Base-by-base conservation (phyloP, 2,329 filamentous ascomycete species). In the Torrubiella hemipterigena region DNA sequence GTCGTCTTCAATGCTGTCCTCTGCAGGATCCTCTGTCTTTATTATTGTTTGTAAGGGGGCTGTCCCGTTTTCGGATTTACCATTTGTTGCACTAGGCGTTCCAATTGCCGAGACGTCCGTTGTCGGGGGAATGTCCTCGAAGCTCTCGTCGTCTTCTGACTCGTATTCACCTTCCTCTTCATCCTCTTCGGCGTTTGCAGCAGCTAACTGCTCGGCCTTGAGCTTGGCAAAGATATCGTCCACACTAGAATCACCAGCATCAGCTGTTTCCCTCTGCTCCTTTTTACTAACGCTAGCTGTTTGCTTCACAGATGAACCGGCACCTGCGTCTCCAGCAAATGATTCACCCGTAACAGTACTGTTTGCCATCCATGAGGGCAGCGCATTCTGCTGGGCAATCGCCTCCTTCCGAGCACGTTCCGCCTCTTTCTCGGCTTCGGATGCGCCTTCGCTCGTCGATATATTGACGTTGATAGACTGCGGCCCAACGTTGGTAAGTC, bases 381-480 rank as follows among this genome's bases (percentile, higher is more conserved):
- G 55, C 7, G 73, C 75, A 47, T 85, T 85, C 47, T 82, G 75
- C 42, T 65, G 61, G 2, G 75, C 72, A 39, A 77, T 63, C 51
- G 73, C 72, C 46, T 78, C 76, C 48, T 76, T 78, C 27, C 67
- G 65, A n/a, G 65, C 68, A 35, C 67, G 63, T 45, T 81, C 77
- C 20, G 72, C 73, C 21, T 70, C 69, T 48, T 71, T 70, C 44
- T 81, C 75, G 30, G 76, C 77, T 42, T 78, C 76, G 9, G 73
- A 72, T 6, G 69, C 75, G 10, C 78, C 76, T 29, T 74, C 70
- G 15, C 66, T 67, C 7, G 74, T 73, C 13, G 77, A 78, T 37
- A 85, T 78, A 35, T 70, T 77, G 36, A 84, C 73, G 12, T 72
- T 69, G 42, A 85, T 78, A 29, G 74, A 77, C 50, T 77, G 76